These are phyloP conservation scores for Gastrolobium villosum DNA, from an alignment of 306 rosid species.

Conservation along the genomic window DNA sequence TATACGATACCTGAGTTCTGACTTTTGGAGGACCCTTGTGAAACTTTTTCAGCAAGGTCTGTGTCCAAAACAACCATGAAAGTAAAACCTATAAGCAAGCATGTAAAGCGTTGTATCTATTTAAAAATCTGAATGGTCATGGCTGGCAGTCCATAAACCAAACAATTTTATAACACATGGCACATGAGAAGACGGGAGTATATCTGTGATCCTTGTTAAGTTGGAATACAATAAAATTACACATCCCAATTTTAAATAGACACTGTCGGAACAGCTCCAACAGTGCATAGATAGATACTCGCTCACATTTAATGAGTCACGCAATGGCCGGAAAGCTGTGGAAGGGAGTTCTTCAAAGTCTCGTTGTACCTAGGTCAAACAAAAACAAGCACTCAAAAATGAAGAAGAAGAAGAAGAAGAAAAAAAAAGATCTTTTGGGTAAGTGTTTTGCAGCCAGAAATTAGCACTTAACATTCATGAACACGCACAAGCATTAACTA, in stretches of 20 bases:
- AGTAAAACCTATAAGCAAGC: slow-evolving; percentile 40
- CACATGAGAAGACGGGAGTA: neutral
- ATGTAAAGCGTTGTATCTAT: slow-evolving; percentile 13
- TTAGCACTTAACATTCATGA: slow-evolving; percentile 35
- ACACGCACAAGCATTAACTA: neutral
- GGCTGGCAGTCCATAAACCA: neutral
- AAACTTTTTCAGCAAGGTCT: slow-evolving; percentile 89
- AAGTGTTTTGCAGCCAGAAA: slow-evolving; percentile 31
- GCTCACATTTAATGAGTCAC: slow-evolving; percentile 98
- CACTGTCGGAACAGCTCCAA: slow-evolving; percentile 28
- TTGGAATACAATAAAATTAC: neutral
- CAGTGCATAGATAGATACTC: slow-evolving; percentile 45
- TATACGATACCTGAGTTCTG: slow-evolving; percentile 86
- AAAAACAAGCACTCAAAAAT: slow-evolving; percentile 45
- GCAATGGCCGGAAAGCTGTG: slow-evolving; percentile 91
- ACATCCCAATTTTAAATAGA: slow-evolving; percentile 9
- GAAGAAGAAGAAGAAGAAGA: slow-evolving; percentile 38
- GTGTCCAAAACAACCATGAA: slow-evolving; percentile 59
- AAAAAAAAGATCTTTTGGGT: slow-evolving; percentile 26
- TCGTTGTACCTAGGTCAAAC: slow-evolving; percentile 78
- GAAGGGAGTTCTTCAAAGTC: slow-evolving; percentile 98
- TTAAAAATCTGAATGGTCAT: slow-evolving; percentile 28
- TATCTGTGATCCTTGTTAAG: neutral
- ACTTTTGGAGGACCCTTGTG: slow-evolving; percentile 98
- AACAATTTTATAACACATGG: neutral